Percentiles rank a stretch among this genome's conserved stretches.
These are phyloP conservation scores for Sporothrix brasiliensis DNA, from an alignment of 2,329 filamentous ascomycete species.

Conservation along the genomic window DNA sequence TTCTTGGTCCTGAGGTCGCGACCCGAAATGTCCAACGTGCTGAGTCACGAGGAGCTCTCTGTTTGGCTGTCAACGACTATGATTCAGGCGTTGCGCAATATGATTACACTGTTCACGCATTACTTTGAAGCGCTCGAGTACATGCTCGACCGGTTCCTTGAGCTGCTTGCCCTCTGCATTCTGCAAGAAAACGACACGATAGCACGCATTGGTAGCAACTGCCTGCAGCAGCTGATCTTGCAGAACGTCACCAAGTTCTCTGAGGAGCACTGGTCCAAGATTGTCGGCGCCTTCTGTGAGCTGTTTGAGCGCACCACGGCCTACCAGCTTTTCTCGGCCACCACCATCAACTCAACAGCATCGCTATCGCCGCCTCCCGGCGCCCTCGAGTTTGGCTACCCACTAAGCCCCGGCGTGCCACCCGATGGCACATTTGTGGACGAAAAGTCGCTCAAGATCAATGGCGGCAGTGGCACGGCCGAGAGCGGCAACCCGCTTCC, in stretches of 20 bases:
- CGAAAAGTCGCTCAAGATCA: slow-evolving; percentile 62
- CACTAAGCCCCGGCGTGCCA: slow-evolving; percentile 46
- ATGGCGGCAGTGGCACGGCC: slow-evolving; percentile 41
- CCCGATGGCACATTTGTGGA: slow-evolving; percentile 44
- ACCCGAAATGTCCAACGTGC: slow-evolving; percentile 92
- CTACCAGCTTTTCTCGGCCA: slow-evolving; percentile 91
- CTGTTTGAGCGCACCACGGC: slow-evolving; percentile 94
- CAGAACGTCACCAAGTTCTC: slow-evolving; percentile 95
- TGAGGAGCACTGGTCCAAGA: slow-evolving; percentile 85
- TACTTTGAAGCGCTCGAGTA: slow-evolving; percentile 96
- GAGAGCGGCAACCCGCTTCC: slow-evolving; percentile 35
- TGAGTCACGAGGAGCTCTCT: slow-evolving; percentile 94
- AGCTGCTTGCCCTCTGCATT: slow-evolving; percentile 91
- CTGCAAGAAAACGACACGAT: slow-evolving; percentile 99
- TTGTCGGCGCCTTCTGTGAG: slow-evolving; percentile 94
- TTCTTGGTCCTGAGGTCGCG: slow-evolving; percentile 97
- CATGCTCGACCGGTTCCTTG: slow-evolving; percentile 97
- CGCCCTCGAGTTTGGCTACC: slow-evolving; percentile 55
- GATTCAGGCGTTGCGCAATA: slow-evolving; percentile 96
- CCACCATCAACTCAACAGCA: slow-evolving; percentile 58
- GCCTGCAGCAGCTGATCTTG: slow-evolving; percentile 91
- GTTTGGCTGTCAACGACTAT: slow-evolving; percentile 99
- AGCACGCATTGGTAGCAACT: slow-evolving; percentile 96
- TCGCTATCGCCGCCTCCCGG: slow-evolving; percentile 57
- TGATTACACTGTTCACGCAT: slow-evolving; percentile 98